Base-by-base conservation (phyloP, 306 rosid genomes). In the Sophora flavescens region DNA sequence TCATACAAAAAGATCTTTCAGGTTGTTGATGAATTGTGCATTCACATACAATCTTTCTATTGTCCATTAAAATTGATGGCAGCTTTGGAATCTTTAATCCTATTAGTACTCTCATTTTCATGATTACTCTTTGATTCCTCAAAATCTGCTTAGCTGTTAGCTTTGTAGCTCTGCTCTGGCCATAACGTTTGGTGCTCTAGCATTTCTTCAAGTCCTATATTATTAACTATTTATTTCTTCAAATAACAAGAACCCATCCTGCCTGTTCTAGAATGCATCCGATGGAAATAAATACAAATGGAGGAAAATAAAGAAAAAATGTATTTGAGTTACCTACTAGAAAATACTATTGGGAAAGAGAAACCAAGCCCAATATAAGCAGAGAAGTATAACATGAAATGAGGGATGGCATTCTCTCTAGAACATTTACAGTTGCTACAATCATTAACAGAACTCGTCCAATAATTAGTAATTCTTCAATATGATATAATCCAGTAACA, bases 351-450 rank as follows among this genome's bases (percentile, higher is more conserved):
- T 30, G 32, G 32, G 32, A 30, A 30, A 30, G 1, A 30, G 2
- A 30, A 30, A 30, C 32, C 57, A 44, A 45, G 8, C n/a, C 11
- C 26, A 32, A 5, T 5, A 6, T 30, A 65, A 41, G 59, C 45
- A 65, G 54, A 14, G 10, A 63, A 26, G 57, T n/a, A 54, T 42
- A 54, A n/a, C 50, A 54, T n/a, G 74, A 26, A 64, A 54, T 75
- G 57, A 18, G 54, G 59, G 36, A 22, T 36, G 56, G 56, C 2
- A 67, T 66, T 56, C 38, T 47, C 35, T 42, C 68, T 5, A 12
- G 28, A 66, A 28, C 15, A 56, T 22, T 35, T 16, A 38, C 42
- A 17, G 16, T 32, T 59, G 32, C 48, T 32, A 67, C 33, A 72
- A 33, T 53, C 51, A 54, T 28, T 17, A 17, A 12, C 59, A 61